Evolutionary conservation across 225 moss, liverwort and hornwort genomes (phyloP), one percentile per base, ranked within the genome.

Genomic region (Thuidium tamariscinum): DNA sequence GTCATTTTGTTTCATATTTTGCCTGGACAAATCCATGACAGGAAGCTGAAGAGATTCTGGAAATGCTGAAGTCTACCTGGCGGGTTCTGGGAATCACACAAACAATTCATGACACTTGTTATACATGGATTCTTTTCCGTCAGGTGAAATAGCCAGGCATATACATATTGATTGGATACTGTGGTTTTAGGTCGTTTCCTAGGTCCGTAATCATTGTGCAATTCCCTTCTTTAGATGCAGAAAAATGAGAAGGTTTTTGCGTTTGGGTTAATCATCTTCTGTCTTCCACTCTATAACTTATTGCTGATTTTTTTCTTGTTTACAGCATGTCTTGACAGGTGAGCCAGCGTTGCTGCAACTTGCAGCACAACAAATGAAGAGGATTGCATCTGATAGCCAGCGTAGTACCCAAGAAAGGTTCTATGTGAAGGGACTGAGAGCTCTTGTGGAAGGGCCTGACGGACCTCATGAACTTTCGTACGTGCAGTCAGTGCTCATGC

Each of bases 1-100:
- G 41, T 84, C 51, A 11, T 60, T 83, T 57, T 84, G 37, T 81
- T 84, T 90, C 83, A 83, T 88, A 30, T 41, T 52, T 74, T 83
- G 30, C 30, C 59, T 80, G 83, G 37, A 78, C 83, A 73, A 71
- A 59, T 82, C 56, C 49, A 70, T 82, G 82, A 74, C 94, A 96
- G 96, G 98, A 98, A 88, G 94, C 89, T 67, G 98, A 98, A 83
- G 96, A 96, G 89, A 95, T 98, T 82, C 88, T 98, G 75, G 98
- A 98, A 92, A 93, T 96, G 82, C 87, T 98, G 76, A 98, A 96
- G 75, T 98, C 98, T 82, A 98, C 98, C 32, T 98, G 98, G 98
- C 91, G 95, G 65, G 94, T 94, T 87, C 87, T 98, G 75, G 98
- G 98, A 87, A 95, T 98, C 55, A 95, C 95, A 19, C 96, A 96